phyloP scores from a whole-genome alignment of 2,329 filamentous ascomycete genomes.

The Cladorrhinum sp. region DNA sequence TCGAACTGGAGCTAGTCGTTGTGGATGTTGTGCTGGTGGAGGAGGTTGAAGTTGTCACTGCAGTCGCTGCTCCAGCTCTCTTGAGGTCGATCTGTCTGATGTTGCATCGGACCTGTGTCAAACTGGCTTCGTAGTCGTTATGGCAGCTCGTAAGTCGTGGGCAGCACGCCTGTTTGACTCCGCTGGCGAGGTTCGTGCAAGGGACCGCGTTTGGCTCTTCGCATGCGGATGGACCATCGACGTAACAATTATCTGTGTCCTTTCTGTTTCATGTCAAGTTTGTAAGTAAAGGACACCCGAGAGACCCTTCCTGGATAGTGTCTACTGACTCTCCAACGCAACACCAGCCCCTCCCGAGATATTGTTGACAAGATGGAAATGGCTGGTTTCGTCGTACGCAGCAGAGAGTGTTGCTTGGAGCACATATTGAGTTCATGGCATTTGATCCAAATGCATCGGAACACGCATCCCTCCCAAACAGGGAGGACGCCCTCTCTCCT shows the following conservation, averaged over 20 bases:
- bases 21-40: neutral
- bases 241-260: constrained; percentile 9
- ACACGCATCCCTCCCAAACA: constrained; percentile 5
- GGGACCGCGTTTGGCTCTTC: constrained; percentile 3
- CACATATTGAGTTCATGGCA: neutral
- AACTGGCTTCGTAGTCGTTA: neutral
- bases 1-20: neutral
- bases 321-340: constrained; percentile 7
- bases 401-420: constrained; percentile 7
- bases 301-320: neutral
- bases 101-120: constrained; percentile 10
- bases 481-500: neutral
- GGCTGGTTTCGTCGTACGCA: constrained; percentile 8
- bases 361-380: constrained; percentile 13
- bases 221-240: constrained; percentile 14
- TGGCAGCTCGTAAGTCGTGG: constrained; percentile 13
- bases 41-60: neutral
- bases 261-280: neutral
- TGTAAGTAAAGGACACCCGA: neutral
- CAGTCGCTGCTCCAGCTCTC: neutral
- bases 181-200: constrained; percentile 11
- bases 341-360: constrained; percentile 14
- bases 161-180: constrained; percentile 14
- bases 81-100: constrained; percentile 9
- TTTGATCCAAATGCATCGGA: constrained; percentile 7